Evolutionary conservation across 2,329 filamentous ascomycete species (phyloP).

Genomic region (Nothopassalora personata): DNA sequence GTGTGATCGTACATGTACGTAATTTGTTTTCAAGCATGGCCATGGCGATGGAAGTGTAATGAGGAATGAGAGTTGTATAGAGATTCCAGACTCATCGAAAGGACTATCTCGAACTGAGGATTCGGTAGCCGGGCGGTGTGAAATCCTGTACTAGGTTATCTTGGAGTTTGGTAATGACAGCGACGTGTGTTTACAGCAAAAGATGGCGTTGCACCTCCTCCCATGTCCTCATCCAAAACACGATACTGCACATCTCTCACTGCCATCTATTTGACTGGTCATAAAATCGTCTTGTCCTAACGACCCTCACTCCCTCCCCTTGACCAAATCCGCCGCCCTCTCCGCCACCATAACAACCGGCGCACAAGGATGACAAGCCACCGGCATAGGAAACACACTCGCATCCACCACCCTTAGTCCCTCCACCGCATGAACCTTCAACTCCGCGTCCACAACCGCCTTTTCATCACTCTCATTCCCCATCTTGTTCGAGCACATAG

Average conservation of each 20-base stretch:
- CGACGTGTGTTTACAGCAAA: neutral
- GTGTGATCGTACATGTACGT: neutral
- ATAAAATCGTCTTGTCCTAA: neutral
- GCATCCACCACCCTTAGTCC: conserved; percentile 29
- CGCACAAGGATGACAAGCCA: conserved; percentile 14
- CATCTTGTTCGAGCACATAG: conserved; percentile 20
- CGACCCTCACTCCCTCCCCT: neutral
- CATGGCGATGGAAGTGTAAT: neutral
- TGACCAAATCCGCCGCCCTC: conserved; percentile 10
- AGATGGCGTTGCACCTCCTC: neutral
- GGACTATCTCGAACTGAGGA: too few relatives aligned
- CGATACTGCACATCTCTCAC: neutral
- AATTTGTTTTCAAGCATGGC: neutral
- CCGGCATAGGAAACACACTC: conserved; percentile 21
- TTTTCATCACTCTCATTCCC: conserved; percentile 7
- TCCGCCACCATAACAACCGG: conserved; percentile 29
- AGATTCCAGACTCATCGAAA: neutral
- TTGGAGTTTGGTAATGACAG: neutral
- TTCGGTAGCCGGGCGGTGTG: neutral
- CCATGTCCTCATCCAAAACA: neutral
- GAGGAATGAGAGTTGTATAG: neutral
- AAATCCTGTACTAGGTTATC: neutral
- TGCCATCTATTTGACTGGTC: neutral
- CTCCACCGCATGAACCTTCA: conserved; percentile 24
- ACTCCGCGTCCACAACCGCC: conserved; percentile 24